phyloP scores from a whole-genome alignment of 2,329 filamentous ascomycete genomes.

The Cladophialophora psammophila region DNA sequence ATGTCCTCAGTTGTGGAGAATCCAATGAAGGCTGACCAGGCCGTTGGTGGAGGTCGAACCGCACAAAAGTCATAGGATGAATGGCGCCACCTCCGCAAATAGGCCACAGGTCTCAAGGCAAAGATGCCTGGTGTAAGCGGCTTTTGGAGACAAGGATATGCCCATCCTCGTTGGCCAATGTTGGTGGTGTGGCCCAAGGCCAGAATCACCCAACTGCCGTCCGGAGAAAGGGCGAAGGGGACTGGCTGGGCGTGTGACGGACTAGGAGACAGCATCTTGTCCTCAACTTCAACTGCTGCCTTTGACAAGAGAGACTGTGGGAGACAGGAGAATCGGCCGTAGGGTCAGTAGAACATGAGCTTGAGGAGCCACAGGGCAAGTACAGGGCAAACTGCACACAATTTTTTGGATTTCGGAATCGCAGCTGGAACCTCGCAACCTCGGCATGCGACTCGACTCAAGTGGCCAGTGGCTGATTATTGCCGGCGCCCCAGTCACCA shows the following conservation, averaged over 20 bases:
- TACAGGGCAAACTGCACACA: neutral
- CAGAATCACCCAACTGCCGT: conserved; percentile 22
- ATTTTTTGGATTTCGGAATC: conserved; percentile 2
- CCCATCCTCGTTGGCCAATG: conserved; percentile 12
- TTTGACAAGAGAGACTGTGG: neutral
- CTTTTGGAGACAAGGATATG: conserved; percentile 3
- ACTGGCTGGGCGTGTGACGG: neutral
- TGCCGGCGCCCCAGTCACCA: conserved; percentile 10
- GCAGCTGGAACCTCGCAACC: conserved; percentile 18
- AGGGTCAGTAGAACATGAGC: neutral
- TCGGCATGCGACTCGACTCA: conserved; percentile 6
- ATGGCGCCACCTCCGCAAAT: conserved; percentile 31
- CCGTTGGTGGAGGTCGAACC: conserved; percentile 1
- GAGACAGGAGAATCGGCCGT: neutral
- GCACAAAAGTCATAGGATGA: conserved; percentile 10
- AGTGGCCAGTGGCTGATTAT: conserved; percentile 13
- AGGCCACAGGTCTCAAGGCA: neutral
- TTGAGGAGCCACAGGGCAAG: neutral
- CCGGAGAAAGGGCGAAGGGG: conserved; percentile 17
- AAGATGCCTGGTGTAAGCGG: conserved; percentile 12
- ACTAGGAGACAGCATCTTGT: conserved; percentile 11
- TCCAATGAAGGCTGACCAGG: conserved; percentile 8
- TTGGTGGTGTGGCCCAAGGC: neutral
- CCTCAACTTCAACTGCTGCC: neutral
- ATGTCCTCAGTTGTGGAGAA: conserved; percentile 17